Evolutionary conservation across 2,329 filamentous ascomycete genomes (phyloP).

Genomic region (Neurospora crassa): DNA sequence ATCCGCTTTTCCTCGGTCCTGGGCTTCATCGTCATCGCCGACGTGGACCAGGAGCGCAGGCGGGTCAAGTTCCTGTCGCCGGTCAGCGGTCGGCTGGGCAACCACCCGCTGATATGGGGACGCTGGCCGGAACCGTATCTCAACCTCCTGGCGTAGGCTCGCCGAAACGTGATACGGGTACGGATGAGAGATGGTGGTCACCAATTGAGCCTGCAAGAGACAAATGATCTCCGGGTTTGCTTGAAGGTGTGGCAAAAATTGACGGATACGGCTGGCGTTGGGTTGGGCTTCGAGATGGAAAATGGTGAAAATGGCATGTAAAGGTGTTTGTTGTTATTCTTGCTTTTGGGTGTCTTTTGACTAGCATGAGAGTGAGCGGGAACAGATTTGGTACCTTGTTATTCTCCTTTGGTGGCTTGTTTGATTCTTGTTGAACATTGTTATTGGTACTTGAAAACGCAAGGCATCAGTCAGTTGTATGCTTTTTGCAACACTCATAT

Average conservation of each 20-base stretch:
- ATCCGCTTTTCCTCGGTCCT: slow-evolving; percentile 76
- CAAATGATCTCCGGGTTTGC: background rate
- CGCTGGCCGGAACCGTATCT: slow-evolving; percentile 79
- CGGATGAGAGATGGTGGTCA: background rate
- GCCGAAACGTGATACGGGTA: background rate
- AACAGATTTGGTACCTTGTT: background rate
- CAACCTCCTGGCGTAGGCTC: slow-evolving; percentile 53
- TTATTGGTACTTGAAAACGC: background rate
- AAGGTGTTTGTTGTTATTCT: background rate
- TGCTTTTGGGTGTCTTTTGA: background rate
- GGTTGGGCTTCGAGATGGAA: background rate
- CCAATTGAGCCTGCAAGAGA: background rate
- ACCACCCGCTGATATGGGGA: slow-evolving; percentile 73
- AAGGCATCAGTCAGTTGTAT: background rate
- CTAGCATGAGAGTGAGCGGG: background rate
- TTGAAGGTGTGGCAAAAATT: background rate
- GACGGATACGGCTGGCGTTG: background rate
- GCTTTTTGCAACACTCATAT: background rate
- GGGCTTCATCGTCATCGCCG: slow-evolving; percentile 87
- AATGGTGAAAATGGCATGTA: background rate
- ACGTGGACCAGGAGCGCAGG: slow-evolving; percentile 77
- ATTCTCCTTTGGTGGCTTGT: background rate
- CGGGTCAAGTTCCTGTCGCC: slow-evolving; percentile 77
- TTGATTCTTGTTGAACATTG: background rate
- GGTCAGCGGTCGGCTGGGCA: slow-evolving; percentile 70